Conservation (phyloP, 306 rosid species). For the Vigna mungo region DNA sequence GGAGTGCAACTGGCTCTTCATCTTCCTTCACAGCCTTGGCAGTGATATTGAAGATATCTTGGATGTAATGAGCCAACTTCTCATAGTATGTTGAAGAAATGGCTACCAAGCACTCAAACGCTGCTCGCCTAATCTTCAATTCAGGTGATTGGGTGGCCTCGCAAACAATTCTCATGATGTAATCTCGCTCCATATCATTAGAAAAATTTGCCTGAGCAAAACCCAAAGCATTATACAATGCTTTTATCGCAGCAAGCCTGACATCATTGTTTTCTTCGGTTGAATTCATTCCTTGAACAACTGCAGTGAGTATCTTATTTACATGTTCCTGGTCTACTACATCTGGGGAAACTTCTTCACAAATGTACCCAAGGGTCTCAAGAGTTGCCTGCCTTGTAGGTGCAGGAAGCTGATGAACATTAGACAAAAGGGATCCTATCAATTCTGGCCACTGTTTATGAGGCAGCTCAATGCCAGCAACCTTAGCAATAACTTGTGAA, state of each 20-base stretch:
- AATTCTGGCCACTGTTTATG: constrained; percentile 94
- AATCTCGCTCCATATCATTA: constrained; percentile 90
- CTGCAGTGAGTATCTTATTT: constrained; percentile 85
- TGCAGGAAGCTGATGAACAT: constrained; percentile 75
- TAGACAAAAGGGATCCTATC: constrained; percentile 74
- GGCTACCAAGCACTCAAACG: constrained; percentile 90
- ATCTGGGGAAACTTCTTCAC: constrained; percentile 89
- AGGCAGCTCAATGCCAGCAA: constrained; percentile 93
- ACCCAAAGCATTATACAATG: constrained; percentile 82
- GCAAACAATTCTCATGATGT: constrained; percentile 89
- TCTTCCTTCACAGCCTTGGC: constrained; percentile 93
- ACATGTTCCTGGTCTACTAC: constrained; percentile 78
- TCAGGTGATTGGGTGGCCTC: constrained; percentile 91
- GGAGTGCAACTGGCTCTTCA: constrained; percentile 93
- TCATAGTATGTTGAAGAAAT: constrained; percentile 91
- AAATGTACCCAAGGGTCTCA: constrained; percentile 93
- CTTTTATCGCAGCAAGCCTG: constrained; percentile 77
- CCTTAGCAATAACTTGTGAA: constrained; percentile 91
- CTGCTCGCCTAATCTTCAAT: constrained; percentile 75
- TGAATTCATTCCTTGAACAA: constrained; percentile 88
- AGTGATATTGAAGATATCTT: constrained; percentile 81
- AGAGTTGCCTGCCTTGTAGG: constrained; percentile 87
- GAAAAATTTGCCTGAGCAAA: constrained; percentile 95
- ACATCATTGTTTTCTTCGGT: constrained; percentile 74
- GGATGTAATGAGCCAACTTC: constrained; percentile 79